phyloP scores from a whole-genome alignment of 768 basidiomycete genomes.

The Mrakia hoshinonis region DNA sequence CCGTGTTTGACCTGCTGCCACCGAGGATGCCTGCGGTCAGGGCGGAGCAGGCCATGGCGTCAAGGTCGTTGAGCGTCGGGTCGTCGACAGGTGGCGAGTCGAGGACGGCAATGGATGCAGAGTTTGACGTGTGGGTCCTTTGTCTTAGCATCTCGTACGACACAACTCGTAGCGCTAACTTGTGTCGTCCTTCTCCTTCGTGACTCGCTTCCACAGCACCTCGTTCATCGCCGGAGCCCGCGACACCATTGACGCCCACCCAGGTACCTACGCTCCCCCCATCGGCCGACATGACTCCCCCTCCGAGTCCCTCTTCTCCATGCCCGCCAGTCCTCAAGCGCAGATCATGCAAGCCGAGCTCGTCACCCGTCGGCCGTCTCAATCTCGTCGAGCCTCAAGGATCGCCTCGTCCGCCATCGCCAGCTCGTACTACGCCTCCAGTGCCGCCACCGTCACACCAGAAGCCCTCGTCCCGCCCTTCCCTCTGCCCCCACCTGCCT shows the following conservation, averaged over 20 bases:
- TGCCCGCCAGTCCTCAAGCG: slow-evolving; percentile 1
- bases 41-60: not conserved
- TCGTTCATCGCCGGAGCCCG: slow-evolving; percentile 9
- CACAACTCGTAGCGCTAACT: no score
- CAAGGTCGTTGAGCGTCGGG: not conserved
- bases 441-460: not conserved
- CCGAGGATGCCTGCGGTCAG: not conserved
- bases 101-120: not conserved
- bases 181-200: not conserved
- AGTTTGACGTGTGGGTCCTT: slow-evolving; percentile 8
- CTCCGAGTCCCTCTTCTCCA: not conserved
- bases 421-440: slow-evolving; percentile 1
- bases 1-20: not conserved
- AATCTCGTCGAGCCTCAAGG: not conserved
- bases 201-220: not conserved
- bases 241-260: slow-evolving; percentile 2
- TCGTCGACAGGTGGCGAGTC: not conserved
- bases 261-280: not conserved
- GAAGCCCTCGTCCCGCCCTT: not conserved
- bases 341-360: slow-evolving; percentile 4
- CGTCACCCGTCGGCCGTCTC: not conserved
- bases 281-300: not conserved
- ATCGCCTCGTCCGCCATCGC: not conserved
- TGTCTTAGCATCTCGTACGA: no score
- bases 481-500: not conserved